Evolutionary conservation across 805 yeast species (phyloP).

Genomic region (Hanseniaspora vineae): DNA sequence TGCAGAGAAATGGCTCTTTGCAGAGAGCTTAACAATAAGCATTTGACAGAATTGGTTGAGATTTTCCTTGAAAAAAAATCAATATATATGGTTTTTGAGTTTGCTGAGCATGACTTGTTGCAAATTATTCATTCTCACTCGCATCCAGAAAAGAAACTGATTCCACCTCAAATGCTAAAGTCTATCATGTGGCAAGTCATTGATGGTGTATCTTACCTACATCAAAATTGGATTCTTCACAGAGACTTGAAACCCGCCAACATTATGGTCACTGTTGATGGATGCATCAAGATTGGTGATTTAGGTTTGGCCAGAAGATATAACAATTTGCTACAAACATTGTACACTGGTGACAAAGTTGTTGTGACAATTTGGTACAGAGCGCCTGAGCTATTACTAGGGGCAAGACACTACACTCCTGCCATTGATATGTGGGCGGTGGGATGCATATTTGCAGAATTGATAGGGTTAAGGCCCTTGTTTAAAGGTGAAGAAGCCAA

Average conservation of each 20-base stretch:
- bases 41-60: constrained; percentile 69
- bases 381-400: constrained; percentile 84
- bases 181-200: constrained; percentile 86
- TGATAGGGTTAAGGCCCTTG: constrained; percentile 77
- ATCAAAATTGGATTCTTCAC: constrained; percentile 93
- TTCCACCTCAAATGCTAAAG: constrained; percentile 68
- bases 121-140: constrained; percentile 92
- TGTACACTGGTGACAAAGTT: constrained; percentile 87
- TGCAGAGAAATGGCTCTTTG: constrained; percentile 94
- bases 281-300: constrained; percentile 93
- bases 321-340: constrained; percentile 72
- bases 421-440: constrained; percentile 93
- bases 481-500: constrained; percentile 98
- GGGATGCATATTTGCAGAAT: constrained; percentile 88
- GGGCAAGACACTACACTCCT: constrained; percentile 85
- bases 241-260: constrained; percentile 96
- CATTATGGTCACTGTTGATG: constrained; percentile 84
- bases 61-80: constrained; percentile 77
- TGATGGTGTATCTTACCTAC: constrained; percentile 82
- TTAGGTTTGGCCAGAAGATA: constrained; percentile 83
- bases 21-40: constrained; percentile 69
- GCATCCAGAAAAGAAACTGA: constrained; percentile 70
- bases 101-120: constrained; percentile 87
- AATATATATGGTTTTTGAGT: constrained; percentile 91
- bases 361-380: constrained; percentile 96